These are phyloP conservation scores for Boletus coccyginus DNA, from an alignment of 768 basidiomycete genomes.

Conservation along the genomic window DNA sequence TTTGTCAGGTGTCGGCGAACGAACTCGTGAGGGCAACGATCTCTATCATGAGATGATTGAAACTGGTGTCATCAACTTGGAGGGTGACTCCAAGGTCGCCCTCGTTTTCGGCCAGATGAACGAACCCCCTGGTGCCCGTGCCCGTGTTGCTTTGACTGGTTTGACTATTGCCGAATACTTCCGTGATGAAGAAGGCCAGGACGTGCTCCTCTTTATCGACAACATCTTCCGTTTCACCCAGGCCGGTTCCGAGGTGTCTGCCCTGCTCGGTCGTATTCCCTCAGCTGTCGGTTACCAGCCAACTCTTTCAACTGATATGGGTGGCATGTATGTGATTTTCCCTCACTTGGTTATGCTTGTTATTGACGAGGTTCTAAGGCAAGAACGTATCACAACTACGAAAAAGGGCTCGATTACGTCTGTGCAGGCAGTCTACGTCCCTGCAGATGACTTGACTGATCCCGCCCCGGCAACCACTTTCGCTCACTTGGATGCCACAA, in stretches of 20 bases:
- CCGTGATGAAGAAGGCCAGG: slow-evolving; percentile 99
- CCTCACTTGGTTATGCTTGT: neutral
- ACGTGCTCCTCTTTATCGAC: slow-evolving; percentile 99
- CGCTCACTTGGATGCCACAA: slow-evolving; percentile 99
- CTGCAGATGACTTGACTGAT: slow-evolving; percentile 99
- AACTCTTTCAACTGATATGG: slow-evolving; percentile 99
- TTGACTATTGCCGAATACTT: slow-evolving; percentile 99
- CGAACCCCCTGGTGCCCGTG: slow-evolving; percentile 99
- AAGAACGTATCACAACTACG: slow-evolving; percentile 99
- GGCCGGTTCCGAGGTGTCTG: slow-evolving; percentile 99
- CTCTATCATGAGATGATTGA: slow-evolving; percentile 99
- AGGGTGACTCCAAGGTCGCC: slow-evolving; percentile 99
- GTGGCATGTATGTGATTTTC: slow-evolving; percentile 78
- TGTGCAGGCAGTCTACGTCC: slow-evolving; percentile 99
- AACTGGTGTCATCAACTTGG: slow-evolving; percentile 99
- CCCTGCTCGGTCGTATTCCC: slow-evolving; percentile 99
- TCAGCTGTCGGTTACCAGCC: slow-evolving; percentile 99
- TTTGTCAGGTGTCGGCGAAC: slow-evolving; percentile 90
- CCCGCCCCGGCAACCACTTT: slow-evolving; percentile 99
- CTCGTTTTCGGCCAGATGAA: slow-evolving; percentile 99
- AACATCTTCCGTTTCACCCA: slow-evolving; percentile 99
- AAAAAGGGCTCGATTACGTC: slow-evolving; percentile 99
- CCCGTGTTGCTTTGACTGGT: slow-evolving; percentile 99
- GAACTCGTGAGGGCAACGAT: slow-evolving; percentile 99
- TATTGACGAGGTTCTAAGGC: slow-evolving; percentile 47